Evolutionary conservation across 352 stramenopile species (phyloP), one percentile per base, ranked within the genome.

Genomic region (Pythium oligandrum): DNA sequence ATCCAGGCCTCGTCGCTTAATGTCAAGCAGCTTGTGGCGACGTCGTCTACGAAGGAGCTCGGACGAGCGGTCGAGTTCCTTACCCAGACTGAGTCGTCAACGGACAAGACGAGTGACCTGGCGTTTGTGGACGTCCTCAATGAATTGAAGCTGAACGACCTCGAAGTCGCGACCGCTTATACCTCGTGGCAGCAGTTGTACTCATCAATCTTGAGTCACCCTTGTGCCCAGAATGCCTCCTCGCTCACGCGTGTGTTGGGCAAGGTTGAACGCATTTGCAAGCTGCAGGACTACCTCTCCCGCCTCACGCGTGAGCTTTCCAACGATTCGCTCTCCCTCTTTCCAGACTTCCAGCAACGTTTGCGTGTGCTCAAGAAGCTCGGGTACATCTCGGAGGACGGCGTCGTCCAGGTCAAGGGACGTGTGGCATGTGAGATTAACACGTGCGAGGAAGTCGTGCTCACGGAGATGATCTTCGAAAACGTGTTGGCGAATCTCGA

Each of bases 391-490:
- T 93, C 83, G 0, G 66, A 79, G 1, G 83, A 90, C 48, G 80
- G 81, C 11, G 77, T 93, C 9, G 94, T 99, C 37, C 88, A 96
- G 49, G 76, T 91, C 36, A 99, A 99, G 66, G 97, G 97, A 17
- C 83, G 96, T 30, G 96, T 99, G 7, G 96, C 96, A 2, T 99
- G 96, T 59, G 96, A 99, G 76, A 93, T 99, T 44, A 99, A 98
- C 75, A 98, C 95, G 3, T 98, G 95, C 57, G 94, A 99, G 57
- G 96, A 98, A 54, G 73, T 99, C 7, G 90, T 99, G 55, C 75
- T 98, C 12, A 99, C 97, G 0, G 97, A 99, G 73, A 97, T 99
- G 83, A 96, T 99, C 36, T 99, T 99, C 65, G 95, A 98, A 64
- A 98, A 98, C 48, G 86, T 99, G 30, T 66, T 99, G 31, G 96